A percentile compares a stretch with the other conserved stretches of the same genome.
Conservation (phyloP, 768 basidiomycete species). For the Hemileccinum impolitum region DNA sequence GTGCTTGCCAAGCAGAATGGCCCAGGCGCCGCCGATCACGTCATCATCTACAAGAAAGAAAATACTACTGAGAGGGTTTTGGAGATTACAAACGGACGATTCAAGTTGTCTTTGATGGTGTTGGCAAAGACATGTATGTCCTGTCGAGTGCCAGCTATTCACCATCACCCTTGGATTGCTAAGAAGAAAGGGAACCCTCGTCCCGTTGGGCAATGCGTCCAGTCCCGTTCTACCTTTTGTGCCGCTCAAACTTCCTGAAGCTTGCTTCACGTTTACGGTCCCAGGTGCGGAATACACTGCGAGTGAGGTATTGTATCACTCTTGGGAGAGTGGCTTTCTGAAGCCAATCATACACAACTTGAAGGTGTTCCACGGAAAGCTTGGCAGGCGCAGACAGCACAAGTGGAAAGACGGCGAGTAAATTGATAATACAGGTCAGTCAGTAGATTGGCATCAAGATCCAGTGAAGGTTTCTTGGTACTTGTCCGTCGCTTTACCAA, state of each 20-base stretch:
- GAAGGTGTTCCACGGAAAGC: too few relatives aligned
- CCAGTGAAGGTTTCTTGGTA: too few relatives aligned
- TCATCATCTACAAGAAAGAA: too few relatives aligned
- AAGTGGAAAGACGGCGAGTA: slow-evolving; percentile 78
- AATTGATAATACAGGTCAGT: slow-evolving; percentile 75
- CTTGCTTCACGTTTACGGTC: too few relatives aligned
- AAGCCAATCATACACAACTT: slow-evolving; percentile 65
- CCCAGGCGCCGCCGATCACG: too few relatives aligned
- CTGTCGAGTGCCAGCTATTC: background rate
- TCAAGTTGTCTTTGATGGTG: slow-evolving; percentile 88
- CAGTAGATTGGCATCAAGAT: slow-evolving; percentile 5
- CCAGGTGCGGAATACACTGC: slow-evolving; percentile 66
- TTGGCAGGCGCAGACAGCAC: slow-evolving; percentile 71
- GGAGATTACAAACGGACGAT: too few relatives aligned
- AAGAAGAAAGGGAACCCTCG: slow-evolving; percentile 84
- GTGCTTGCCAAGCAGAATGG: too few relatives aligned
- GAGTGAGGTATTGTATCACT: slow-evolving; percentile 69
- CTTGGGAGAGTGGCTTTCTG: slow-evolving; percentile 53
- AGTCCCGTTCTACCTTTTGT: too few relatives aligned
- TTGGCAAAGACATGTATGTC: slow-evolving; percentile 92
- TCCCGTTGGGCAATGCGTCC: too few relatives aligned
- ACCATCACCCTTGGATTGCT: slow-evolving; percentile 61
- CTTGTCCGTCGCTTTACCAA: too few relatives aligned
- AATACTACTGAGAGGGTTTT: too few relatives aligned
- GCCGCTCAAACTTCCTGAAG: too few relatives aligned